These are phyloP conservation scores for Saprolegnia parasitica DNA, from an alignment of 352 stramenopile genomes.

Conservation along the genomic window DNA sequence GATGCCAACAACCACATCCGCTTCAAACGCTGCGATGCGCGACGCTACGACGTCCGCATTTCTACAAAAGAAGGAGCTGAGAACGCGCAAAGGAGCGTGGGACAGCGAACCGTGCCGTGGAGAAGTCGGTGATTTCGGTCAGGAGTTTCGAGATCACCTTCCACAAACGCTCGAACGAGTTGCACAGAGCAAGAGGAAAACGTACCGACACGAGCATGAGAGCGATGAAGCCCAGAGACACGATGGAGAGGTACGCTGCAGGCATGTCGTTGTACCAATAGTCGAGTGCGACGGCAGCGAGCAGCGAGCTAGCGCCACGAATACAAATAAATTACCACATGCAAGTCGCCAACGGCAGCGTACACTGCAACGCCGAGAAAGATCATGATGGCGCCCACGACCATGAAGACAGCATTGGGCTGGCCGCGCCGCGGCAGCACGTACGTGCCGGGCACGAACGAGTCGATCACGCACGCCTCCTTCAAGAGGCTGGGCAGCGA, in stretches of 20 bases:
- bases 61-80: not conserved
- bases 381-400: conserved; percentile 7
- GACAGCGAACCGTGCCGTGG: not conserved
- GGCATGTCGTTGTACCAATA: conserved; percentile 19
- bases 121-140: conserved; percentile 17
- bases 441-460: not conserved
- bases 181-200: not conserved
- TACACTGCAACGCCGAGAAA: conserved; percentile 20
- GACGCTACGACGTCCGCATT: not conserved
- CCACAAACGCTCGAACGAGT: not conserved
- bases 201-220: conserved; percentile 12
- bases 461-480: not conserved
- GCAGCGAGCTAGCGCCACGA: not conserved
- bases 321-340: not conserved
- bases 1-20: conserved; percentile 3
- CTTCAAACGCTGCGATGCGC: not conserved
- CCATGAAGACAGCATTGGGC: conserved; percentile 10
- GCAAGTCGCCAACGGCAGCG: not conserved
- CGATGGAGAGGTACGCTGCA: conserved; percentile 7
- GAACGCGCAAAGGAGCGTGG: not conserved
- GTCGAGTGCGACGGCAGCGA: conserved; percentile 2
- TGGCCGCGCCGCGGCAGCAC: conserved; percentile 4
- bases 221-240: conserved; percentile 6
- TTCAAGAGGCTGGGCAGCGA: conserved; percentile 3
- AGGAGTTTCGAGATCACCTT: conserved; percentile 14